phyloP scores from a whole-genome alignment of 257 asterid species.

The Fraxinus pennsylvanica region DNA sequence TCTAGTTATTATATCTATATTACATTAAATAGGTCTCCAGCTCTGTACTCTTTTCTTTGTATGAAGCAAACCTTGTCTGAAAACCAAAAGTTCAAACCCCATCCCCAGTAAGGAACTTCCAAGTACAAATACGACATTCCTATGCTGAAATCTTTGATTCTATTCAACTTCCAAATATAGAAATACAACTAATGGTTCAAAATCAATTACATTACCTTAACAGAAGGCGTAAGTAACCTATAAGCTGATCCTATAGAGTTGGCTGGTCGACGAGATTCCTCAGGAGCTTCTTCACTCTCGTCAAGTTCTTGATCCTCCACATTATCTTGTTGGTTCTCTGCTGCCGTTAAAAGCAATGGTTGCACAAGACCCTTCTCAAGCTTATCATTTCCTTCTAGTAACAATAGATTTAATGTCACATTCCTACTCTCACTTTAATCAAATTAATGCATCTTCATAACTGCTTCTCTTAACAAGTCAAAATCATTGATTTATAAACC shows the following conservation, averaged over 20 bases:
- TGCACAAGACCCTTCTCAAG: conserved; percentile 49
- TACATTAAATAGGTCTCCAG: background rate
- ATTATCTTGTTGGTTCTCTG: conserved; percentile 33
- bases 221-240: conserved; percentile 60
- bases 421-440: background rate
- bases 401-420: conserved; percentile 9
- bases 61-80: background rate
- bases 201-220: conserved; percentile 41
- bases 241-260: conserved; percentile 57
- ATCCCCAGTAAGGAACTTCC: background rate
- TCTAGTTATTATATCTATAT: background rate
- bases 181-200: background rate
- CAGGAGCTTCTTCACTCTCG: conserved; percentile 55
- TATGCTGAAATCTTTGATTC: conserved; percentile 6
- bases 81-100: background rate
- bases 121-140: background rate
- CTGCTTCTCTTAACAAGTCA: background rate
- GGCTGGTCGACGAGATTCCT: conserved; percentile 52
- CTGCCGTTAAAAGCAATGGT: conserved; percentile 46
- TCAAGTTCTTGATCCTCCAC: conserved; percentile 47
- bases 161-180: background rate
- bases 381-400: conserved; percentile 32
- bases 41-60: background rate
- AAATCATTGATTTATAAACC: background rate
- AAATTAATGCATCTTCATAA: background rate